phyloP scores from a whole-genome alignment of 306 rosid genomes.

The Sechiopsis laciniata region DNA sequence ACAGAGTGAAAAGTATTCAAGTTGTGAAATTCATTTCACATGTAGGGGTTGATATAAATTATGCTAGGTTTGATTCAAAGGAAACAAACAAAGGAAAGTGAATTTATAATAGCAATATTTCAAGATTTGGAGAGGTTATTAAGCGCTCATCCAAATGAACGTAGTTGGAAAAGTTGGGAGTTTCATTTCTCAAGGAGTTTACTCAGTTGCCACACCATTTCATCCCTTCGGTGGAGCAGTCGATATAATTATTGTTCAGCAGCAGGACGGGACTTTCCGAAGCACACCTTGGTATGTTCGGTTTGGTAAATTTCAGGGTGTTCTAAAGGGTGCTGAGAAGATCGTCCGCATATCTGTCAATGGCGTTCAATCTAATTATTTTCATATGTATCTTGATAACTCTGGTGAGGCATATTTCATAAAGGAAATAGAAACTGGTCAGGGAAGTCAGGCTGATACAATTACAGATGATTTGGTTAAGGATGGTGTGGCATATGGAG shows the following conservation, averaged over 20 bases:
- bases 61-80: slow-evolving; percentile 25
- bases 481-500: background rate
- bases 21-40: slow-evolving; percentile 15
- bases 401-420: slow-evolving; percentile 92
- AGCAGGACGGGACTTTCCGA: slow-evolving; percentile 85
- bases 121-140: slow-evolving; percentile 29
- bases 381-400: slow-evolving; percentile 88
- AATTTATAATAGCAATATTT: slow-evolving; percentile 25
- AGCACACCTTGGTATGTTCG: slow-evolving; percentile 95
- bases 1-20: slow-evolving; percentile 20
- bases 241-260: slow-evolving; percentile 90
- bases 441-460: slow-evolving; percentile 7
- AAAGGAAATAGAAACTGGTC: slow-evolving; percentile 48
- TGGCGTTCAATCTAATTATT: slow-evolving; percentile 70
- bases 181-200: slow-evolving; percentile 78
- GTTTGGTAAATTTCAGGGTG: slow-evolving; percentile 97
- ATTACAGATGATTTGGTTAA: slow-evolving; percentile 5
- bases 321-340: slow-evolving; percentile 82
- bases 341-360: slow-evolving; percentile 66
- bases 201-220: slow-evolving; percentile 91
- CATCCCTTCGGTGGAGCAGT: slow-evolving; percentile 99
- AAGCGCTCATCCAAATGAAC: slow-evolving; percentile 51
- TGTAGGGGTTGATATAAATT: slow-evolving; percentile 28
- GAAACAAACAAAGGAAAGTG: slow-evolving; percentile 29
- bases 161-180: slow-evolving; percentile 89